A percentile compares a stretch with the other conserved stretches of the same genome.
These are phyloP conservation scores for Torrubiellomyces zombiae DNA, from an alignment of 2,329 filamentous ascomycete genomes.

Conservation along the genomic window DNA sequence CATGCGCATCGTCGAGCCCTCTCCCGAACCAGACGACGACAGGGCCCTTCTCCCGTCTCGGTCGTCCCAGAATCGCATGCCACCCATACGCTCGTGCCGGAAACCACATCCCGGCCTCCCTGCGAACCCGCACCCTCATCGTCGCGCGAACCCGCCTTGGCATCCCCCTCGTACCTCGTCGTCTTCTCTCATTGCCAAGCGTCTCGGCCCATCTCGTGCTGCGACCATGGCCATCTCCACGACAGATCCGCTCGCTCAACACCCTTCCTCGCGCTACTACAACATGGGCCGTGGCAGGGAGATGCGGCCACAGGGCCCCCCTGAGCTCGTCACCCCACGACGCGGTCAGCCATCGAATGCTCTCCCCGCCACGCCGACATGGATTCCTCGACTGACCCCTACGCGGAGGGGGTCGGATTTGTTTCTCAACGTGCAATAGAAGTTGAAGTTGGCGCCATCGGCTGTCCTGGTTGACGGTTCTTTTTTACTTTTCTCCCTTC, in stretches of 20 bases:
- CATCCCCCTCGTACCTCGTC: conserved; percentile 4
- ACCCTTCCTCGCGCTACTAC: conserved; percentile 7
- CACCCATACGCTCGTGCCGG: not conserved
- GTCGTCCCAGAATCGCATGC: conserved; percentile 1
- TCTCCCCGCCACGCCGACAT: conserved; percentile 10
- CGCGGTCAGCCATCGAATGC: conserved; percentile 1
- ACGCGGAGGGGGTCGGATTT: conserved; percentile 49
- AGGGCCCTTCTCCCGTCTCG: conserved; percentile 5
- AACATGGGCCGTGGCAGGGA: conserved; percentile 4
- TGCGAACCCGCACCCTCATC: conserved; percentile 4
- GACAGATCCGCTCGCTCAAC: conserved; percentile 3
- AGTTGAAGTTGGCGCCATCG: not conserved
- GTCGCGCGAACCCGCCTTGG: conserved; percentile 6
- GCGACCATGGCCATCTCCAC: conserved; percentile 24
- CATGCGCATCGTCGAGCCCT: conserved; percentile 20
- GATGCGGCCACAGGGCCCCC: conserved; percentile 1
- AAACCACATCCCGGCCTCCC: conserved; percentile 3
- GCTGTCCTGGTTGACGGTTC: too few relatives aligned
- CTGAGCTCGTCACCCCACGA: conserved; percentile 1
- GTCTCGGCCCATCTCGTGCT: conserved; percentile 31
- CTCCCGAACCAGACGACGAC: conserved; percentile 13
- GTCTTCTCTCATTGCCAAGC: conserved; percentile 31
- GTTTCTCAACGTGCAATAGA: conserved; percentile 36
- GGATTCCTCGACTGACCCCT: conserved; percentile 46
- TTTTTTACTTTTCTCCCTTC: too few relatives aligned